A percentile compares a stretch with the other conserved stretches of the same genome.
phyloP scores from a whole-genome alignment of 83 land plant genomes.

The Thuja plicata region DNA sequence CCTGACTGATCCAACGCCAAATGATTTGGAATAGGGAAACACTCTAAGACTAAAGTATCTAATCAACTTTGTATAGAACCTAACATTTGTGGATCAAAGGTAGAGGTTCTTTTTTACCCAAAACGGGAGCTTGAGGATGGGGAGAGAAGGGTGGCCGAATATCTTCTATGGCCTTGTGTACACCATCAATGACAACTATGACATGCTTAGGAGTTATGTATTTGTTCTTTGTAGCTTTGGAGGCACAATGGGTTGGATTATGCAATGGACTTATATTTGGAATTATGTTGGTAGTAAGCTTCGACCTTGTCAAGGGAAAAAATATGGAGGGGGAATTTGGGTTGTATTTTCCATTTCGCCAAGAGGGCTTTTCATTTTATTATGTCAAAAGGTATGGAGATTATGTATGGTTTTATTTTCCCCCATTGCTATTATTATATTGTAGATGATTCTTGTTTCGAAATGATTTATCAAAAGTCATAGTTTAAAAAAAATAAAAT shows the following conservation, averaged over 20 bases:
- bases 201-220: slow-evolving; percentile 95
- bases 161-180: slow-evolving; percentile 78
- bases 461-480: background rate
- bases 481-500: too few species aligned
- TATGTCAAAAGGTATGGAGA: slow-evolving; percentile 72
- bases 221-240: slow-evolving; percentile 92
- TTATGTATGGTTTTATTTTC: background rate
- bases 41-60: background rate
- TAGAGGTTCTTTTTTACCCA: background rate
- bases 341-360: slow-evolving; percentile 78
- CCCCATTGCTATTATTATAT: background rate
- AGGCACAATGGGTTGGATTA: slow-evolving; percentile 91
- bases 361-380: slow-evolving; percentile 87
- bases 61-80: background rate
- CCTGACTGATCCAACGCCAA: background rate
- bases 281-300: slow-evolving; percentile 99
- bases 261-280: slow-evolving; percentile 99
- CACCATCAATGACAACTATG: slow-evolving; percentile 97
- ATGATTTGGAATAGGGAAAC: background rate
- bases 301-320: slow-evolving; percentile 96
- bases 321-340: slow-evolving; percentile 83
- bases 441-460: background rate
- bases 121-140: background rate
- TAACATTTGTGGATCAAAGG: background rate
- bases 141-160: slow-evolving; percentile 59